A percentile compares a stretch with the other conserved stretches of the same genome.
phyloP scores from a whole-genome alignment of 768 basidiomycete species.

The Goffeauzyma gilvescens region DNA sequence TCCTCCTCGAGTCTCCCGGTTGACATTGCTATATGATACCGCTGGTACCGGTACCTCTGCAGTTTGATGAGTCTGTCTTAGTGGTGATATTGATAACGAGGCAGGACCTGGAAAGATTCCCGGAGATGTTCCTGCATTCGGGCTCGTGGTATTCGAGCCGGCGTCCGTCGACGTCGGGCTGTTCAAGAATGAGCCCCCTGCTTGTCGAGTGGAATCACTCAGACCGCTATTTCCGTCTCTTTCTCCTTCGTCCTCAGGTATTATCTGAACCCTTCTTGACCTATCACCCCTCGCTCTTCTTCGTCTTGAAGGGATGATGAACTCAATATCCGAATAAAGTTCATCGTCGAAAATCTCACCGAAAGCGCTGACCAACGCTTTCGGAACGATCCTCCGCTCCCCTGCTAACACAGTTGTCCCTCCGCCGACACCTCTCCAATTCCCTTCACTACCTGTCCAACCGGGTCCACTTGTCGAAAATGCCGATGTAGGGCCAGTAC shows the following conservation, averaged over 20 bases:
- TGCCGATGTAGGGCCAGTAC: neutral
- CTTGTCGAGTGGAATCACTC: too few species aligned
- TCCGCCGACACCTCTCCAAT: constrained; percentile 24
- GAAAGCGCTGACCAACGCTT: constrained; percentile 48
- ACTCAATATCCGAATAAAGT: constrained; percentile 67
- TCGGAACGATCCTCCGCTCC: constrained; percentile 40
- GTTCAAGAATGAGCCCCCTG: too few species aligned
- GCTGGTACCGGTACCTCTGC: neutral
- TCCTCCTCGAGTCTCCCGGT: too few species aligned
- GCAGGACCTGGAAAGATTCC: too few species aligned
- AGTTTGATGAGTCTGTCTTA: neutral
- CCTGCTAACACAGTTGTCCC: constrained; percentile 21
- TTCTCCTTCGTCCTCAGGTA: neutral
- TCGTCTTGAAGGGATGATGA: constrained; percentile 44
- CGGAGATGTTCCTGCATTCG: too few species aligned
- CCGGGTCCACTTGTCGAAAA: constrained; percentile 7
- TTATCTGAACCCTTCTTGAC: too few species aligned
- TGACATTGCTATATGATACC: too few species aligned
- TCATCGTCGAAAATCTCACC: constrained; percentile 60
- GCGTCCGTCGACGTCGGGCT: too few species aligned
- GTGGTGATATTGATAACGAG: too few species aligned
- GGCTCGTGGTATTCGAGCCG: too few species aligned
- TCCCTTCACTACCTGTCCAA: constrained; percentile 23
- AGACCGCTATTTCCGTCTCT: too few species aligned
- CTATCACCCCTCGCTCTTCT: neutral